These are phyloP conservation scores for Botrytis elliptica DNA, from an alignment of 2,329 filamentous ascomycete species.

Conservation along the genomic window DNA sequence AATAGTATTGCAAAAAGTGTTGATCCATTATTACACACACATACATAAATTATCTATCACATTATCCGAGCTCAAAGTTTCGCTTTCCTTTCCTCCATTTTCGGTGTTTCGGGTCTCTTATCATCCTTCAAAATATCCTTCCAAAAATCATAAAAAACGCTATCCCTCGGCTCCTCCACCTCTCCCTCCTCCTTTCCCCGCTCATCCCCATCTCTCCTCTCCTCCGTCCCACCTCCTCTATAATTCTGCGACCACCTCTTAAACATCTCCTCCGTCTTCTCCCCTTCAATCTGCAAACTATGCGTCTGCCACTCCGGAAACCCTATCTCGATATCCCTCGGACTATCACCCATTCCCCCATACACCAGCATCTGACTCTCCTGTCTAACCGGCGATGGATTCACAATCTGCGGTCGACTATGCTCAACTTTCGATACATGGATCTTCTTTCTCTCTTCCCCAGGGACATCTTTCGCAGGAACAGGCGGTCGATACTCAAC, in stretches of 20 bases:
- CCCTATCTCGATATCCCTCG: slow-evolving; percentile 6
- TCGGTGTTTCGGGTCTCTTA: neutral
- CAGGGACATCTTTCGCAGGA: neutral
- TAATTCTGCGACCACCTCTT: slow-evolving; percentile 17
- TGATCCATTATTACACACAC: neutral
- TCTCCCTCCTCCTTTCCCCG: neutral
- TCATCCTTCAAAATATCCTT: neutral
- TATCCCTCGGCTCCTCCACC: neutral
- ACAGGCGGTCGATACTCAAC: neutral
- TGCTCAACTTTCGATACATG: neutral
- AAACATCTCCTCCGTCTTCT: slow-evolving; percentile 2
- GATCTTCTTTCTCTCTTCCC: neutral
- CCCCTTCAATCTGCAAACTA: neutral
- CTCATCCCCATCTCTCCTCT: too few species aligned
- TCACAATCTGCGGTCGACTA: neutral
- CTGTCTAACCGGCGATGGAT: slow-evolving; percentile 10
- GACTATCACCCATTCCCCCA: slow-evolving; percentile 7
- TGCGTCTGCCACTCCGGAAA: slow-evolving; percentile 12
- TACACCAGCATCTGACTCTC: slow-evolving; percentile 3
- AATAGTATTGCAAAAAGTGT: too few species aligned
- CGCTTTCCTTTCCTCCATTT: neutral
- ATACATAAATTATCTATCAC: neutral
- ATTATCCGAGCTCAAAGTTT: neutral
- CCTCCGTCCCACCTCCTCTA: neutral
- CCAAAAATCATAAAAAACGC: slow-evolving; percentile 14